Evolutionary conservation across 2,329 filamentous ascomycete species (phyloP).

Genomic region (Leptographium flavum): DNA sequence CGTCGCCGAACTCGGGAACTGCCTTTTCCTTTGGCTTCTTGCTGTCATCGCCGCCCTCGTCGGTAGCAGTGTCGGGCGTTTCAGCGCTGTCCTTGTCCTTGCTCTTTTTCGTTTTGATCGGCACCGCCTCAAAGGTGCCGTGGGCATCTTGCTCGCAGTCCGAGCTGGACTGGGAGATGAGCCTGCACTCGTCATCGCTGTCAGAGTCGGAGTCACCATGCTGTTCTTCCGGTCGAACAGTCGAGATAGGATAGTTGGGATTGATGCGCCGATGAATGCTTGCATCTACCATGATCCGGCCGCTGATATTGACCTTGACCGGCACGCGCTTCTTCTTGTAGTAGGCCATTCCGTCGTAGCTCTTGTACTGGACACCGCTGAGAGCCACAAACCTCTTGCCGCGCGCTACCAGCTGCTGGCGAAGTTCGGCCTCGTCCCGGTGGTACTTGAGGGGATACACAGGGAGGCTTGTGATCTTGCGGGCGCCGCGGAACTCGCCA

Average conservation of each 20-base stretch:
- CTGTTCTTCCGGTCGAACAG: slow-evolving; percentile 58
- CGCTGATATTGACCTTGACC: slow-evolving; percentile 72
- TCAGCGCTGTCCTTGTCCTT: neutral
- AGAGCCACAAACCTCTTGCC: slow-evolving; percentile 74
- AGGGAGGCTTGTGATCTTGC: slow-evolving; percentile 65
- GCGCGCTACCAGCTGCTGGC: slow-evolving; percentile 55
- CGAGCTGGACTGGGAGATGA: slow-evolving; percentile 23
- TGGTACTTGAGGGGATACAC: slow-evolving; percentile 73
- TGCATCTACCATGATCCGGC: slow-evolving; percentile 78
- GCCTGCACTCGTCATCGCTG: slow-evolving; percentile 19
- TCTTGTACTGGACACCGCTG: slow-evolving; percentile 71
- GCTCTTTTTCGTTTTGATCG: neutral
- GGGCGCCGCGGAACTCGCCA: slow-evolving; percentile 60
- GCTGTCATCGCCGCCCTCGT: neutral
- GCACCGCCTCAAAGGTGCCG: slow-evolving; percentile 21
- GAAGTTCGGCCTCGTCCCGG: slow-evolving; percentile 51
- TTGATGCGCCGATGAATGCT: slow-evolving; percentile 71
- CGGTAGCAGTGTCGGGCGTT: neutral
- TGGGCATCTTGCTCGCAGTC: slow-evolving; percentile 18
- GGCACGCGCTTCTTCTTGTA: slow-evolving; percentile 65
- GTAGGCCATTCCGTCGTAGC: slow-evolving; percentile 73
- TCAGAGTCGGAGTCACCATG: slow-evolving; percentile 29
- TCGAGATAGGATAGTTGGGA: slow-evolving; percentile 69
- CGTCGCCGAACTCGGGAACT: slow-evolving; percentile 53
- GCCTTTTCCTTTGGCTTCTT: slow-evolving; percentile 18